A percentile compares a stretch with the other conserved stretches of the same genome.
Conservation (phyloP, 148 eudicot species). For the Euryodendron excelsum region DNA sequence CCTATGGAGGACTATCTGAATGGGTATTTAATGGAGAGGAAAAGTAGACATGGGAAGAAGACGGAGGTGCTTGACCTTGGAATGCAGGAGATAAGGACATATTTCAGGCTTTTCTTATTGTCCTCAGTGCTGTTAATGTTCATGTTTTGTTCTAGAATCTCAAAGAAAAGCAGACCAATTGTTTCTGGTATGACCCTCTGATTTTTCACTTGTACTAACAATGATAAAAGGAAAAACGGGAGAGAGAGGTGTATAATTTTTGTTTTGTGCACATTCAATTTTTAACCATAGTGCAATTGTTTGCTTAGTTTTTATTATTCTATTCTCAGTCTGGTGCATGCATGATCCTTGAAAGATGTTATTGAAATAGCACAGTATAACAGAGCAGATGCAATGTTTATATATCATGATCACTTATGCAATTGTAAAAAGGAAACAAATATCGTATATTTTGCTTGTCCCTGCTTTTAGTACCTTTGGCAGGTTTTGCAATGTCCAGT, state of each 20-base stretch:
- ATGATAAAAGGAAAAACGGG: no score
- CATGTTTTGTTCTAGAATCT: conserved; percentile 93
- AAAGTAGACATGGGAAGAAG: conserved; percentile 79
- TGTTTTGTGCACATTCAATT: not conserved
- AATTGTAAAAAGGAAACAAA: no score
- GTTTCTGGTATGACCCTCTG: conserved; percentile 47
- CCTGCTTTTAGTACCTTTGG: no score
- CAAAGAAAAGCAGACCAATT: conserved; percentile 75
- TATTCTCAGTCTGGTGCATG: not conserved
- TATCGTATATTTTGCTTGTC: no score
- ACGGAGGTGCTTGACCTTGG: conserved; percentile 89
- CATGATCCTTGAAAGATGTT: no score
- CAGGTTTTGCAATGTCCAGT: no score
- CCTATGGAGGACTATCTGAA: conserved; percentile 88
- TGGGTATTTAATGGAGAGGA: conserved; percentile 80
- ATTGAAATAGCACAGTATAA: no score
- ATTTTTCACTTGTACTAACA: conserved; percentile 12
- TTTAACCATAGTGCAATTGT: conserved; percentile 10
- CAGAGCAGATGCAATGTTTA: no score
- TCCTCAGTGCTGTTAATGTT: conserved; percentile 89
- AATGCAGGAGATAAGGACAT: conserved; percentile 85
- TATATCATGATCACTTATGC: no score
- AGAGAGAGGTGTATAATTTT: conserved; percentile 13
- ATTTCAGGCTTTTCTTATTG: conserved; percentile 81
- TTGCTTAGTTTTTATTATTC: not conserved